Evolutionary conservation across 2,329 filamentous ascomycete species (phyloP).

Genomic region (Myrmaecium sp.): DNA sequence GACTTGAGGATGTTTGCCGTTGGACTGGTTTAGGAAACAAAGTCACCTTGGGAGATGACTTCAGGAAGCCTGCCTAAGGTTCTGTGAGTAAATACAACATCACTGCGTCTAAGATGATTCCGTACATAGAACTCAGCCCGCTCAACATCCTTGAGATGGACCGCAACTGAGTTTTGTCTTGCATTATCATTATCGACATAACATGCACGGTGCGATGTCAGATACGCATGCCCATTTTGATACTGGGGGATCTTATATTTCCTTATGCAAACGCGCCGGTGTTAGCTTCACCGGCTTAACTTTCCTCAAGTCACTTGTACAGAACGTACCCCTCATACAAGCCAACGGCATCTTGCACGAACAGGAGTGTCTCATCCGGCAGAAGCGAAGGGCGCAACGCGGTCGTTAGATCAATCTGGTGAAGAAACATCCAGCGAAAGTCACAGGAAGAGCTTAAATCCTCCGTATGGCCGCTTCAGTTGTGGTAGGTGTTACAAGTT

Average conservation of each 20-base stretch:
- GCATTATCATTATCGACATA: conserved; percentile 86
- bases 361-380: conserved; percentile 84
- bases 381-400: conserved; percentile 84
- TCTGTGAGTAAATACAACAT: conserved; percentile 7
- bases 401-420: conserved; percentile 87
- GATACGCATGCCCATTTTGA: conserved; percentile 88
- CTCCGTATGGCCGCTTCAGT: too few species aligned
- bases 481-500: too few species aligned
- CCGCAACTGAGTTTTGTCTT: conserved; percentile 63
- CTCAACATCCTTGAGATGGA: conserved; percentile 84
- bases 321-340: conserved; percentile 80
- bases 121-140: conserved; percentile 73
- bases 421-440: conserved; percentile 84
- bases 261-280: conserved; percentile 27
- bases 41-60: conserved; percentile 87
- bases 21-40: conserved; percentile 68
- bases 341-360: conserved; percentile 94
- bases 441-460: too few species aligned
- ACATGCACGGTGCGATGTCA: conserved; percentile 89
- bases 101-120: conserved; percentile 3
- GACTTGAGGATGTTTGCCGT: conserved; percentile 40
- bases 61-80: conserved; percentile 67
- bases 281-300: conserved; percentile 6
- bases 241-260: conserved; percentile 91
- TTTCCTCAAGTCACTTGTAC: conserved; percentile 1